Base-by-base conservation (phyloP, 2,329 filamentous ascomycete genomes). In the Alternaria triticimaculans region DNA sequence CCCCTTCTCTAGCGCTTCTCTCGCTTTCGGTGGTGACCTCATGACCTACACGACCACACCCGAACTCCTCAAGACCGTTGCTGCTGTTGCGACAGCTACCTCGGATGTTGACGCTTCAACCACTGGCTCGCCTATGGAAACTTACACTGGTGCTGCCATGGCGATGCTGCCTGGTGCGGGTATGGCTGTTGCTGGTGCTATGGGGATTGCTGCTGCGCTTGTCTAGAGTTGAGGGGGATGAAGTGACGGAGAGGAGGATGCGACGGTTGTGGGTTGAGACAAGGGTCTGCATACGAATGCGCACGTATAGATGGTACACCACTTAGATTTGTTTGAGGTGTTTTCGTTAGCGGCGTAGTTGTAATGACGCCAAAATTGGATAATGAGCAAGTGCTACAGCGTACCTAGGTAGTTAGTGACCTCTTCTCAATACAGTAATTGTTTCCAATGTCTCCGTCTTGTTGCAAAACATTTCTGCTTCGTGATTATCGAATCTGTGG, bases 11-110 rank as follows among this genome's bases (percentile, higher is more conserved):
- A 72, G 43, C 23, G 28, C 18, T 0, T 62, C 63, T n/a, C 61
- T 76, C 3, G 59, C 68, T n/a, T 74, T 76, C n/a, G 63, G 25
- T 10, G 62, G 58, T 0, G 72, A 76, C 46, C 26, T 67, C 7
- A 72, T 72, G 68, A 66, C 66, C 2, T 76, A 70, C 55, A 60
- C 73, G 1, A 74, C 70, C 2, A 76, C 72, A 3, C 72, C 72
- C 2, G 65, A 63, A 54, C 50, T 76, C 45, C 69, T 75, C 2
- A 64, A 73, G 55, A 76, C 73, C 7, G 58, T 71, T 55, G 71
- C 66, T 46, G 67, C 73, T 9, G 48, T 74, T n/a, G 64, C 69
- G 10, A 70, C 66, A 12, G n/a, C 61, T 41, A 62, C 59, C 10
- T 43, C 48, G 11, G 23, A 21, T 0, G 62, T 58, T 2, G 63